Evolutionary conservation across 345 rosid genomes (phyloP).

Genomic region (Noccaea caerulescens): DNA sequence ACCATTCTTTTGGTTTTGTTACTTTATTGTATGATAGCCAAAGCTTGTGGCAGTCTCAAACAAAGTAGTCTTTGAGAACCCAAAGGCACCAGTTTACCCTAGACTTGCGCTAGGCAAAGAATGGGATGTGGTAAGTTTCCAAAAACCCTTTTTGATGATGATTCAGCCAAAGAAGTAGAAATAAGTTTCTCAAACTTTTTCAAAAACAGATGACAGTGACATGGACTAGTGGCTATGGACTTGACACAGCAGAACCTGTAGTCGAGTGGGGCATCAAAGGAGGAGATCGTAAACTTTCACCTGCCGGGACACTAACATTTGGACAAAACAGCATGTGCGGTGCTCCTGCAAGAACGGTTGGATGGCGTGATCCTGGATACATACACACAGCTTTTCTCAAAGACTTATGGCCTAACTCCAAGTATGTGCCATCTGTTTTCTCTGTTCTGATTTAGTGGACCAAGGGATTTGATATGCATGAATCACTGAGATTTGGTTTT

Average conservation of each 20-base stretch:
- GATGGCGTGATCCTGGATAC: conserved; percentile 87
- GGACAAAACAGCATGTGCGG: conserved; percentile 62
- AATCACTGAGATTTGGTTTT: conserved; percentile 16
- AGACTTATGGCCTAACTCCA: conserved; percentile 66
- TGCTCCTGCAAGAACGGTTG: conserved; percentile 72
- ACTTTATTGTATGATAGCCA: conserved; percentile 48
- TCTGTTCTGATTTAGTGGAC: conserved; percentile 2
- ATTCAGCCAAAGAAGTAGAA: background rate
- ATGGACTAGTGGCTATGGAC: conserved; percentile 80
- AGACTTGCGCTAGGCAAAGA: conserved; percentile 70
- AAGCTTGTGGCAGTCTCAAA: conserved; percentile 71
- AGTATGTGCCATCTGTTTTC: conserved; percentile 37
- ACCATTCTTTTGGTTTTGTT: background rate
- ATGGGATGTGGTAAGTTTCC: conserved; percentile 68
- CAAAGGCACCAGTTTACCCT: conserved; percentile 74
- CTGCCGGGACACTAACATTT: conserved; percentile 71
- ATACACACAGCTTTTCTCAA: conserved; percentile 72
- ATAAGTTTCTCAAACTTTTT: background rate
- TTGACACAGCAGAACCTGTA: conserved; percentile 59
- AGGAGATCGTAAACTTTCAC: conserved; percentile 47
- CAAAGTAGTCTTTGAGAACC: conserved; percentile 57
- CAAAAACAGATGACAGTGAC: conserved; percentile 69
- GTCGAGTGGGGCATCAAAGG: conserved; percentile 69
- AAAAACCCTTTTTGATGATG: background rate
- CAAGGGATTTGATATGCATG: background rate